phyloP scores from a whole-genome alignment of 768 basidiomycete species.

The Lactarius evosmus region DNA sequence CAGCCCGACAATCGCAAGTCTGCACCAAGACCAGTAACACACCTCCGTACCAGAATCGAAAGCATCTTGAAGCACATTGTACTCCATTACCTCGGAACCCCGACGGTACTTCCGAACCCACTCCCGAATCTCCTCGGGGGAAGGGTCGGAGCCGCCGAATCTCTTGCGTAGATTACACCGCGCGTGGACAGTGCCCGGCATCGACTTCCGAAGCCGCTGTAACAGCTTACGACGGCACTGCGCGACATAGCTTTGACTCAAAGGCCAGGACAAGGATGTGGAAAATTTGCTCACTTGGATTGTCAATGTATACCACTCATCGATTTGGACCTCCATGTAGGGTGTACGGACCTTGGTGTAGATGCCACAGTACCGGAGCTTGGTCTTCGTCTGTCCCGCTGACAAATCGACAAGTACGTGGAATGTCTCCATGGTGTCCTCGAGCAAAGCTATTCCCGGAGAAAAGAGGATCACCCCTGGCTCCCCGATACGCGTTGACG shows the following conservation, averaged over 20 bases:
- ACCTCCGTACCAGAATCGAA: constrained; percentile 11
- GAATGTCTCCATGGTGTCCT: neutral
- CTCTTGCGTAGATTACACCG: neutral
- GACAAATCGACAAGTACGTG: neutral
- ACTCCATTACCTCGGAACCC: fast-evolving
- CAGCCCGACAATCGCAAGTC: neutral
- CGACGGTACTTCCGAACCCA: neutral
- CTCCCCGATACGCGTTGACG: neutral
- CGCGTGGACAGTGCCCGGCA: neutral
- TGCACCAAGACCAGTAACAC: neutral
- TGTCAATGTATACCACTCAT: constrained; percentile 7
- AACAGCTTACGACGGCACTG: neutral
- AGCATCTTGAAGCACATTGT: neutral
- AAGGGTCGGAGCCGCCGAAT: neutral
- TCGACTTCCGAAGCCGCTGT: fast-evolving
- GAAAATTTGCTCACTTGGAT: neutral
- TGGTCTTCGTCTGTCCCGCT: too few relatives aligned
- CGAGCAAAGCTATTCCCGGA: neutral
- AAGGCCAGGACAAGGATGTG: too few relatives aligned
- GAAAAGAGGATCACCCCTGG: neutral
- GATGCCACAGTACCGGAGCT: neutral
- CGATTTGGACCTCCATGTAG: neutral
- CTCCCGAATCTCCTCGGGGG: neutral
- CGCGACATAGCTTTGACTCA: too few relatives aligned
- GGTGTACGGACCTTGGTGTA: neutral